Percentiles rank a stretch among this genome's conserved stretches.
Conservation (phyloP, 2,329 filamentous ascomycete species). For the Capronia epimyces region DNA sequence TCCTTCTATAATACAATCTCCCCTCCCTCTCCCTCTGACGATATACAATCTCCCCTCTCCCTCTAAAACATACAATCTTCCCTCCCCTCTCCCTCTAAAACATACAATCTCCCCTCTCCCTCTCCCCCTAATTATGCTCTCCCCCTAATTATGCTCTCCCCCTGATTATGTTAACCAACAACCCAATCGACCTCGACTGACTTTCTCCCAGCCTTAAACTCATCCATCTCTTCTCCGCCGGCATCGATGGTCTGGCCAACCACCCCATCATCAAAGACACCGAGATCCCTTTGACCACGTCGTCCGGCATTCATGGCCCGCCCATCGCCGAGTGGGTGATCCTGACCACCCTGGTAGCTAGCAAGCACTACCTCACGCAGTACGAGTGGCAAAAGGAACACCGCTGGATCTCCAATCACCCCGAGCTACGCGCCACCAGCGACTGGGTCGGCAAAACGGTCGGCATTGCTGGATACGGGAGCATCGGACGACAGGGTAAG, state of each 20-base stretch:
- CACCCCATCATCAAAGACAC: conserved; percentile 51
- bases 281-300: conserved; percentile 51
- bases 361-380: conserved; percentile 50
- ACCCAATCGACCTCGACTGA: no score
- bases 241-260: conserved; percentile 50
- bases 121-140: no score
- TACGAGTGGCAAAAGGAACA: conserved; percentile 55
- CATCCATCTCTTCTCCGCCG: conserved; percentile 55
- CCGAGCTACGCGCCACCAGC: conserved; percentile 32
- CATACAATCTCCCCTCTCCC: conserved; percentile 31
- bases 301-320: conserved; percentile 55
- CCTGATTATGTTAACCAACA: no score
- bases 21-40: no score
- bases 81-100: no score
- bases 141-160: no score
- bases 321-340: conserved; percentile 64
- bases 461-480: conserved; percentile 58
- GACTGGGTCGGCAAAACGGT: conserved; percentile 55
- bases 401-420: conserved; percentile 43
- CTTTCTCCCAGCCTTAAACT: conserved; percentile 38
- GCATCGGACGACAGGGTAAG: conserved; percentile 56
- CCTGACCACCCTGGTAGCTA: conserved; percentile 55
- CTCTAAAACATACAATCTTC: no score
- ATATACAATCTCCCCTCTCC: no score
- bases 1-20: no score